phyloP scores from a whole-genome alignment of 1,284 basidiomycete species.

The Athelia psychrophila region DNA sequence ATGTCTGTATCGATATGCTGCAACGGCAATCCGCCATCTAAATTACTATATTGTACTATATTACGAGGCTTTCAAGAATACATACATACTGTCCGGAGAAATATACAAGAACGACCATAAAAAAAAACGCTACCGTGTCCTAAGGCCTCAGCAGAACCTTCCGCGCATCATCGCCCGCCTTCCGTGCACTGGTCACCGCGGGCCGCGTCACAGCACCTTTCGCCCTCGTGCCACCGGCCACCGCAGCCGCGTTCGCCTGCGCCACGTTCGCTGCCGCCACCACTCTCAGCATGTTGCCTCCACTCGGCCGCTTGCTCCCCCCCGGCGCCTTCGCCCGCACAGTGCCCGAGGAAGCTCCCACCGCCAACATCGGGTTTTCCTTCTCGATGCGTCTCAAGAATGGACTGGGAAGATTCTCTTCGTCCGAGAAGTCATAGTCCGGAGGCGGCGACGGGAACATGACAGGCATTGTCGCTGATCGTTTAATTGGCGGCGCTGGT shows the following conservation, averaged over 20 bases:
- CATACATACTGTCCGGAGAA: too few species aligned
- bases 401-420: conserved; percentile 82
- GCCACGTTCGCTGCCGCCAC: conserved; percentile 64
- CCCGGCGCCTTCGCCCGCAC: conserved; percentile 19
- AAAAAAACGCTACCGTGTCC: conserved; percentile 5
- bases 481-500: conserved; percentile 9
- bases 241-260: conserved; percentile 20
- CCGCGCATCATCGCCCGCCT: conserved; percentile 48
- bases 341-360: conserved; percentile 5
- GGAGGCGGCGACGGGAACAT: conserved; percentile 28
- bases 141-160: conserved; percentile 43
- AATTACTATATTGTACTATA: too few species aligned
- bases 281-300: conserved; percentile 51
- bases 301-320: conserved; percentile 44
- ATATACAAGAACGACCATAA: too few species aligned
- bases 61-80: too few species aligned
- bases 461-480: conserved; percentile 7
- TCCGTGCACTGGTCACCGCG: conserved; percentile 41
- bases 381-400: conserved; percentile 65
- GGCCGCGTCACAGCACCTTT: conserved; percentile 26
- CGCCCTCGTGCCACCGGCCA: conserved; percentile 8
- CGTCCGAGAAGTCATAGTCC: conserved; percentile 67
- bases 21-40: too few species aligned
- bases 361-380: conserved; percentile 18
- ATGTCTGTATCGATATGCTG: too few species aligned